These are phyloP conservation scores for Cyberlindnera euphorbiae DNA, from an alignment of 805 yeast genomes.

Conservation along the genomic window DNA sequence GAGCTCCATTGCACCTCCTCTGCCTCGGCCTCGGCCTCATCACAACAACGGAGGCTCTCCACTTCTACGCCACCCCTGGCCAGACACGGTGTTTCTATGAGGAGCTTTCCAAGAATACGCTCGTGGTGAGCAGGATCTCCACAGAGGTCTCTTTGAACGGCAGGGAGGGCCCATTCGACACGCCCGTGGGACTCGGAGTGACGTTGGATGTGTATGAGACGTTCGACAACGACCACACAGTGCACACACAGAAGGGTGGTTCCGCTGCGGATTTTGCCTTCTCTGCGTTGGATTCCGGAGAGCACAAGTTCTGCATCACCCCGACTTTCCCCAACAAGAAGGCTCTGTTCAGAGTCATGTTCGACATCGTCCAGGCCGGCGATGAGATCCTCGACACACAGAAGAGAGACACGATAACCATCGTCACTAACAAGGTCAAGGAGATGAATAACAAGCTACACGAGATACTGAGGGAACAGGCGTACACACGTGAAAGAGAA, in stretches of 20 bases:
- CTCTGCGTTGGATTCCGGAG: conserved; percentile 80
- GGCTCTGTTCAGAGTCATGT: conserved; percentile 59
- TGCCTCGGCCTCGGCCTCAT: conserved; percentile 6
- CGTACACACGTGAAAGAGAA: conserved; percentile 59
- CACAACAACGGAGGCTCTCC: conserved; percentile 33
- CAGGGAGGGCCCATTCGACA: conserved; percentile 4
- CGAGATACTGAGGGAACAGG: conserved; percentile 62
- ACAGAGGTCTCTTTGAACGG: conserved; percentile 51
- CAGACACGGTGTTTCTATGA: conserved; percentile 80
- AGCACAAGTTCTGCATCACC: conserved; percentile 76
- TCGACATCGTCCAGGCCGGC: conserved; percentile 70
- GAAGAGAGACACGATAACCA: conserved; percentile 47
- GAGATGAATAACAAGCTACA: conserved; percentile 53
- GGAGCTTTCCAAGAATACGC: conserved; percentile 70
- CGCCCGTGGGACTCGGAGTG: conserved; percentile 2
- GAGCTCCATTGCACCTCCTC: neutral
- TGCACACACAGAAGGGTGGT: conserved; percentile 58
- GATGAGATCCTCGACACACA: conserved; percentile 59
- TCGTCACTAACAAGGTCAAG: conserved; percentile 51
- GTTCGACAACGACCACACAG: conserved; percentile 79
- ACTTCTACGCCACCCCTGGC: conserved; percentile 74
- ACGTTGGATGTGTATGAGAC: conserved; percentile 43
- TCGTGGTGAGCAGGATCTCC: conserved; percentile 74
- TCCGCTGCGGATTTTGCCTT: conserved; percentile 69
- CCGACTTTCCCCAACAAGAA: conserved; percentile 39